A percentile compares a stretch with the other conserved stretches of the same genome.
Conservation (phyloP, 495 filamentous ascomycete genomes). For the Pyronema domesticum region DNA sequence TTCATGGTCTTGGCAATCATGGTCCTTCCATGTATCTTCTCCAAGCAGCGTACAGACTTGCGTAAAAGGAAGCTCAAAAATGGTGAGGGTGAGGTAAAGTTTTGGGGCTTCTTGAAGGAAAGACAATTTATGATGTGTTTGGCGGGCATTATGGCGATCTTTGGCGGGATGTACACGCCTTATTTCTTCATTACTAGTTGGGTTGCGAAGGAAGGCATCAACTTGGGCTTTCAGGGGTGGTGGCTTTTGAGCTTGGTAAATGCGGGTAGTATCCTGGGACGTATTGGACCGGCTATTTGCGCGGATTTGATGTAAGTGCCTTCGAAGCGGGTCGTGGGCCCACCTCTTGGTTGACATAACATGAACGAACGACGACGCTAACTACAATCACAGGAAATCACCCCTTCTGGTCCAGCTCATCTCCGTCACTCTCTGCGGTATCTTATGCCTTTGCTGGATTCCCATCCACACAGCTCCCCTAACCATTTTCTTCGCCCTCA, state of each 20-base stretch:
- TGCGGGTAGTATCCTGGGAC: slow-evolving; percentile 43
- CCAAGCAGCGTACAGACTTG: background rate
- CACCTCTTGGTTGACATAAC: no score
- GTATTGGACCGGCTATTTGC: slow-evolving; percentile 41
- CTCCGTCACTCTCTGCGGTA: background rate
- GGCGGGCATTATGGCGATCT: background rate
- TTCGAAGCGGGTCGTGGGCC: background rate
- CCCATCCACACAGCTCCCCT: background rate
- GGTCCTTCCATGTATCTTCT: background rate
- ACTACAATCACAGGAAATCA: background rate
- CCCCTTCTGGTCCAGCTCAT: background rate
- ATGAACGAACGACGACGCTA: background rate
- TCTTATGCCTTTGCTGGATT: background rate
- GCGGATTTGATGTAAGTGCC: slow-evolving; percentile 30
- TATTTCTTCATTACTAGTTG: background rate
- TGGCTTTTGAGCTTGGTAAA: slow-evolving; percentile 53
- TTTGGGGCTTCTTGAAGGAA: background rate
- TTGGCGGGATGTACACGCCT: background rate
- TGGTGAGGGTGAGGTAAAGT: background rate
- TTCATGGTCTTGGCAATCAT: background rate
- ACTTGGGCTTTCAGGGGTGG: background rate
- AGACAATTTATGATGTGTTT: background rate
- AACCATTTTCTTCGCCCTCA: background rate
- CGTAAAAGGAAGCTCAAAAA: background rate
- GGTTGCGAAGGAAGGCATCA: background rate